A percentile compares a stretch with the other conserved stretches of the same genome.
phyloP scores from a whole-genome alignment of 495 filamentous ascomycete species.

The Cenococcum geophilum region DNA sequence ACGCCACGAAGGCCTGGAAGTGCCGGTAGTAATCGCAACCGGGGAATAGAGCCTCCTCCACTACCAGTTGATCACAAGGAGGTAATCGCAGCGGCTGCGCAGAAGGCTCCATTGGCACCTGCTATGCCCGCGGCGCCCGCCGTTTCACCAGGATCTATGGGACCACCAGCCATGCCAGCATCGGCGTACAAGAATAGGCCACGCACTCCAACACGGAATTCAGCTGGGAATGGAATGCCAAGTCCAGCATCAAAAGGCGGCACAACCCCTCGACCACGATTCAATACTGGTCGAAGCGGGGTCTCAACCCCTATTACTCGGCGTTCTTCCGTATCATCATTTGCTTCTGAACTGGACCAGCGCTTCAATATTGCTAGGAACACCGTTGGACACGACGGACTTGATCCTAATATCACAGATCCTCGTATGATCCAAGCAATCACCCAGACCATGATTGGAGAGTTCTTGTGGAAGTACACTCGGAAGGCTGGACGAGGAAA shows the following conservation, averaged over 20 bases:
- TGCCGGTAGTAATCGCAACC: constrained; percentile 54
- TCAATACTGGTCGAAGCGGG: constrained; percentile 48
- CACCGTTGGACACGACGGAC: constrained; percentile 52
- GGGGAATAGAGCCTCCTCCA: constrained; percentile 56
- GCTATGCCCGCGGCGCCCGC: constrained; percentile 13
- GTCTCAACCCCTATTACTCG: constrained; percentile 47
- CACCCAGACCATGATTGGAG: constrained; percentile 98
- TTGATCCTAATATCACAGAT: constrained; percentile 61
- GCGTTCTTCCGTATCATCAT: constrained; percentile 87
- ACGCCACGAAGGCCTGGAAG: constrained; percentile 58
- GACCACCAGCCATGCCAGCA: constrained; percentile 75
- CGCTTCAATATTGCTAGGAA: constrained; percentile 71
- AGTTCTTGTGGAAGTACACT: constrained; percentile 98
- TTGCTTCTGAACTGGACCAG: constrained; percentile 85
- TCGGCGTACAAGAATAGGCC: constrained; percentile 69
- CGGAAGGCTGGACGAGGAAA: constrained; percentile 79
- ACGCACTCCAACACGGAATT: constrained; percentile 54
- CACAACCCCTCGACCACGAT: constrained; percentile 51
- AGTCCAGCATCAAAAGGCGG: constrained; percentile 43
- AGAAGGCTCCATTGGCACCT: constrained; percentile 38
- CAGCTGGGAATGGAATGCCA: constrained; percentile 7
- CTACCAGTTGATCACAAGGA: constrained; percentile 77
- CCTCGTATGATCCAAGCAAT: constrained; percentile 99
- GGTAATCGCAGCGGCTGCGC: constrained; percentile 71
- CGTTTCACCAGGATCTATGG: constrained; percentile 54